Conservation (phyloP, 345 rosid species). For the Populus pruinosa region DNA sequence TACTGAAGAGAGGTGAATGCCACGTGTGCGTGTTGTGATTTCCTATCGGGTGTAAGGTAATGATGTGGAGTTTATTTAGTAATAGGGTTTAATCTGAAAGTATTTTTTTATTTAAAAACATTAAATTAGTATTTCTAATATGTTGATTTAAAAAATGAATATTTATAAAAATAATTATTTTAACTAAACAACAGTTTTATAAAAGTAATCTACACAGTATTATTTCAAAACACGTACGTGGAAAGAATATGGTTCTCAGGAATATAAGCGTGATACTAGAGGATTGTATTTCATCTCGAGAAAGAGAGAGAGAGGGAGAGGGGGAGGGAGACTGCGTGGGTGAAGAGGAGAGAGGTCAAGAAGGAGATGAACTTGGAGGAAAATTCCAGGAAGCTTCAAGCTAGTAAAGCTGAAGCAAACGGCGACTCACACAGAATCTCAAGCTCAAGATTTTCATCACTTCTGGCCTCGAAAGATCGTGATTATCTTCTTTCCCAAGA, state of each 20-base stretch:
- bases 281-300: not conserved
- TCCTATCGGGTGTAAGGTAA: not conserved
- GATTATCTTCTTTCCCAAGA: slow-evolving; percentile 47
- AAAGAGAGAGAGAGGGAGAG: not conserved
- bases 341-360: slow-evolving; percentile 16
- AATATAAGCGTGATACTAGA: slow-evolving; percentile 13
- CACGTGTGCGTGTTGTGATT: slow-evolving; percentile 16
- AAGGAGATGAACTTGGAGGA: slow-evolving; percentile 12
- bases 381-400: not conserved
- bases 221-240: not conserved
- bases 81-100: too few species aligned
- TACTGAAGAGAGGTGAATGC: not conserved
- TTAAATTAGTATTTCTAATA: too few species aligned
- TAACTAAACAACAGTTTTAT: too few species aligned
- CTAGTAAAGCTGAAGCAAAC: slow-evolving; percentile 7
- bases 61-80: not conserved
- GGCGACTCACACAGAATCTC: slow-evolving; percentile 2
- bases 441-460: slow-evolving; percentile 34
- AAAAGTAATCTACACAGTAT: too few species aligned
- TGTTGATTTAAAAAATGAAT: too few species aligned
- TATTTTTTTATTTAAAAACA: too few species aligned
- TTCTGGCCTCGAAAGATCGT: slow-evolving; percentile 46
- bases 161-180: too few species aligned
- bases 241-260: slow-evolving; percentile 18
- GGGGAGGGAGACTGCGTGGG: not conserved